Percentiles rank a stretch among this genome's conserved stretches.
Evolutionary conservation across 176 grass and related monocot genomes (phyloP).

Genomic region (Microstegium vimineum): DNA sequence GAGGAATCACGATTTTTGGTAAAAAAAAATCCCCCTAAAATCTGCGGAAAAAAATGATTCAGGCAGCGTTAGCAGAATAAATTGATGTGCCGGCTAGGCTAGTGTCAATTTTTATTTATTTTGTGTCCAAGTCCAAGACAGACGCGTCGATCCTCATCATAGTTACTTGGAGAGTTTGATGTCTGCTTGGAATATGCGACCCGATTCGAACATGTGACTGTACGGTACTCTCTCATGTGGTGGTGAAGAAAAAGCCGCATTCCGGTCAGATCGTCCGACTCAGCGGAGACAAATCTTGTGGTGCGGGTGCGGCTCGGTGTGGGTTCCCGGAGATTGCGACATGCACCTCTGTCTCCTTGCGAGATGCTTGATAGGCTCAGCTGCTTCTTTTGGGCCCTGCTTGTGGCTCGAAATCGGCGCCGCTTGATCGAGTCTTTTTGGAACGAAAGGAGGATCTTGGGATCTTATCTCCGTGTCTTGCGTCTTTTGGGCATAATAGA

Average conservation of each 20-base stretch:
- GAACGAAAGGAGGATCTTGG: neutral
- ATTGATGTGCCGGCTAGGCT: neutral
- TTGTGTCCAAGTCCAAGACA: neutral
- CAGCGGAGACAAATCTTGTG: slow-evolving; percentile 14
- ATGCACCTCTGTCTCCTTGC: neutral
- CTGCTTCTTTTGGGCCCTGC: neutral
- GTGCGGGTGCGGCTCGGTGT: neutral
- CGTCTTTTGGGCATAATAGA: neutral
- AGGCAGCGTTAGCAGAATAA: neutral
- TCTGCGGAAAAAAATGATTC: neutral
- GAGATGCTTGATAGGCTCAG: slow-evolving; percentile 6
- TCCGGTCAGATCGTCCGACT: slow-evolving; percentile 37
- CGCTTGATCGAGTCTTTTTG: slow-evolving; percentile 5
- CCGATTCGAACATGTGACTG: neutral
- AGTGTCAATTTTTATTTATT: neutral
- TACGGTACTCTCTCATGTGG: neutral
- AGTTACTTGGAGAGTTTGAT: neutral
- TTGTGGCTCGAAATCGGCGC: slow-evolving; percentile 1
- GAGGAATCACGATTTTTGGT: neutral
- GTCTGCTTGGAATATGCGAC: slow-evolving; percentile 17
- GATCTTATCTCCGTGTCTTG: neutral
- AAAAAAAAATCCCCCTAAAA: neutral
- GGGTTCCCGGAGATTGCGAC: slow-evolving; percentile 11
- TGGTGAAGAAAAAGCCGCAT: neutral
- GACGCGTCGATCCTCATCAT: neutral